These are phyloP conservation scores for Epichloe festucae DNA, from an alignment of 2,329 filamentous ascomycete genomes.

Conservation along the genomic window DNA sequence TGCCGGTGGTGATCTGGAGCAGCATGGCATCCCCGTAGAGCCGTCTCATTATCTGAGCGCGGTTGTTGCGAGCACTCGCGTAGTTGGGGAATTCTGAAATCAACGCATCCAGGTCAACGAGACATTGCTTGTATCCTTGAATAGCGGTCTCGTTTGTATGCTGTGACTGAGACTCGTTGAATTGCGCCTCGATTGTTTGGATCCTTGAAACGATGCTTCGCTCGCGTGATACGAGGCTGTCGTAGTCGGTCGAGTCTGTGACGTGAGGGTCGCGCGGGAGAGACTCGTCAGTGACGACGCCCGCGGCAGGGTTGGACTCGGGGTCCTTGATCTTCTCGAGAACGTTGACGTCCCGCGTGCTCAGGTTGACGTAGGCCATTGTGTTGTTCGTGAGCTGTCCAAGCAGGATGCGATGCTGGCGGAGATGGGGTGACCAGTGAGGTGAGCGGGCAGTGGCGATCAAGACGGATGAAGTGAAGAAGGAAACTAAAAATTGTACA, in stretches of 20 bases:
- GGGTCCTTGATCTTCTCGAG: slow-evolving; percentile 56
- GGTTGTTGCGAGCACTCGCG: slow-evolving; percentile 62
- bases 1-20: slow-evolving; percentile 25
- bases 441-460: neutral
- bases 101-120: slow-evolving; percentile 39
- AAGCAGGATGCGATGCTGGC: neutral
- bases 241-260: slow-evolving; percentile 36
- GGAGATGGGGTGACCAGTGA: neutral
- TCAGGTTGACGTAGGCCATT: slow-evolving; percentile 37
- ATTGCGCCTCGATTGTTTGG: slow-evolving; percentile 40
- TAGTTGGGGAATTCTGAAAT: slow-evolving; percentile 49
- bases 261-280: slow-evolving; percentile 46
- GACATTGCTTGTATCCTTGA: slow-evolving; percentile 32
- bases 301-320: slow-evolving; percentile 43
- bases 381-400: slow-evolving; percentile 2
- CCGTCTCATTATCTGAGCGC: slow-evolving; percentile 53
- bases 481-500: too few relatives aligned
- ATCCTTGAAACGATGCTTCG: slow-evolving; percentile 39
- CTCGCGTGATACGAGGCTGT: slow-evolving; percentile 36
- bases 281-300: slow-evolving; percentile 40
- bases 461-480: too few relatives aligned
- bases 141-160: slow-evolving; percentile 24
- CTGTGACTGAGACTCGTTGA: slow-evolving; percentile 29
- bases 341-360: slow-evolving; percentile 45
- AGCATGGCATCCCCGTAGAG: slow-evolving; percentile 49